phyloP scores from a whole-genome alignment of 805 yeast genomes.

The Candida ascalaphidarum region DNA sequence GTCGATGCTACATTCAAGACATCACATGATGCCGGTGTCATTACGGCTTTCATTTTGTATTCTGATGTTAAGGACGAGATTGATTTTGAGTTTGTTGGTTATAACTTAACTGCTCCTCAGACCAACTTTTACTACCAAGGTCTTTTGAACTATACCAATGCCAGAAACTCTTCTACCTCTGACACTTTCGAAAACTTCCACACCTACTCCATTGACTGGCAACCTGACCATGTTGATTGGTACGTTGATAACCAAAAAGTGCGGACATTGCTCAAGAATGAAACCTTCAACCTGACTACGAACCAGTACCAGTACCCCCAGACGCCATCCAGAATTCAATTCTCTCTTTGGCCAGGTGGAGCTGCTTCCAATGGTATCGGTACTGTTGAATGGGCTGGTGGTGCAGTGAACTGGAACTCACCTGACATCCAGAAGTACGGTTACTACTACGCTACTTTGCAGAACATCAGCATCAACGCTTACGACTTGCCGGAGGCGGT shows the following conservation, averaged over 20 bases:
- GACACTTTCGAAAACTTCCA: conserved; percentile 66
- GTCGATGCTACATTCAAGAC: conserved; percentile 61
- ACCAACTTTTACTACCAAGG: conserved; percentile 79
- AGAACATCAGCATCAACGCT: conserved; percentile 54
- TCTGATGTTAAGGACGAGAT: conserved; percentile 87
- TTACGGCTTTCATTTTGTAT: conserved; percentile 72
- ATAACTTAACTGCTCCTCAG: conserved; percentile 57
- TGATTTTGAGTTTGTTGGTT: conserved; percentile 83
- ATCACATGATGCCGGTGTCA: conserved; percentile 72
- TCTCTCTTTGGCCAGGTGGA: conserved; percentile 79
- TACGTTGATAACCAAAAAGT: conserved; percentile 56
- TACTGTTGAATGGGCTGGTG: conserved; percentile 84
- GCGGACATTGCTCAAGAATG: conserved; percentile 55
- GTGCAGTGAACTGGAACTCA: conserved; percentile 75
- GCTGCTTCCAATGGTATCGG: conserved; percentile 43
- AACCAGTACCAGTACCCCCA: conserved; percentile 55
- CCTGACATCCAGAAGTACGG: conserved; percentile 67
- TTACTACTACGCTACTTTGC: conserved; percentile 65
- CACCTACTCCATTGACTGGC: conserved; percentile 75
- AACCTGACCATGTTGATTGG: conserved; percentile 65
- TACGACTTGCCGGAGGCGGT: conserved; percentile 64
- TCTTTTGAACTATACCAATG: conserved; percentile 56
- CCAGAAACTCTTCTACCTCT: conserved; percentile 30
- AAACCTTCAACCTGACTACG: conserved; percentile 56
- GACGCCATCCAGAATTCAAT: conserved; percentile 66